Conservation (phyloP, 140 eudicot genomes). For the Ambrosia hybrid region DNA sequence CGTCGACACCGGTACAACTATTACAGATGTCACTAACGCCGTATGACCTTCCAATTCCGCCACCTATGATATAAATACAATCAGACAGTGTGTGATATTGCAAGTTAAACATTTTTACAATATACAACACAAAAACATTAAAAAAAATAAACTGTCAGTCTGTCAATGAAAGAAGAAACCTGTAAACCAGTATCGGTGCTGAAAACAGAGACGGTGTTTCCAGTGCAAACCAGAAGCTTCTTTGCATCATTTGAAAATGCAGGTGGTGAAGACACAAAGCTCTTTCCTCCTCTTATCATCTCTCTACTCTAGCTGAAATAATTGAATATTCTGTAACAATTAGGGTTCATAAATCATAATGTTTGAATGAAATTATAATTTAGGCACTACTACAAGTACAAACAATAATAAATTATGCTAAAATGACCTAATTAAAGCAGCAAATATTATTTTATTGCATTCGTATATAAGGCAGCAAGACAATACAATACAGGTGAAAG, state of each 20-base stretch:
- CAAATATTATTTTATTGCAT: neutral
- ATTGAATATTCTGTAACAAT: neutral
- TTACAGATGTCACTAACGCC: conserved; percentile 72
- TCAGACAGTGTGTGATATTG: neutral
- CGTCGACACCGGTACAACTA: conserved; percentile 65
- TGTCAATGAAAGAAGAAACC: conserved; percentile 30
- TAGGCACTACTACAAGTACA: neutral
- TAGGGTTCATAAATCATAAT: conserved; percentile 9
- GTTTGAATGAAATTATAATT: neutral
- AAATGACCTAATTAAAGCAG: neutral
- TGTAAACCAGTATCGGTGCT: conserved; percentile 85
- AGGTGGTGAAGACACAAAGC: conserved; percentile 80
- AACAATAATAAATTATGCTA: too few relatives aligned
- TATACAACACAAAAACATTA: neutral
- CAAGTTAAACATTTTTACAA: neutral
- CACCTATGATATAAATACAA: conserved; percentile 36
- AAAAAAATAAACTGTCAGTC: neutral
- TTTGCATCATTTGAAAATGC: conserved; percentile 84
- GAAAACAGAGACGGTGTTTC: conserved; percentile 75
- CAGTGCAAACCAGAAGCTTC: conserved; percentile 75
- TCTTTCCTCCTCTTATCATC: conserved; percentile 81
- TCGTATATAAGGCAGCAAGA: too few relatives aligned
- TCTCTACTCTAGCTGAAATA: conserved; percentile 1
- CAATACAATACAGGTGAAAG: too few relatives aligned
- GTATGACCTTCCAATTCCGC: conserved; percentile 82